Percentiles rank a stretch among this genome's conserved stretches.
These are phyloP conservation scores for Dactylellina leptospora DNA, from an alignment of 2,329 filamentous ascomycete species.

Conservation along the genomic window DNA sequence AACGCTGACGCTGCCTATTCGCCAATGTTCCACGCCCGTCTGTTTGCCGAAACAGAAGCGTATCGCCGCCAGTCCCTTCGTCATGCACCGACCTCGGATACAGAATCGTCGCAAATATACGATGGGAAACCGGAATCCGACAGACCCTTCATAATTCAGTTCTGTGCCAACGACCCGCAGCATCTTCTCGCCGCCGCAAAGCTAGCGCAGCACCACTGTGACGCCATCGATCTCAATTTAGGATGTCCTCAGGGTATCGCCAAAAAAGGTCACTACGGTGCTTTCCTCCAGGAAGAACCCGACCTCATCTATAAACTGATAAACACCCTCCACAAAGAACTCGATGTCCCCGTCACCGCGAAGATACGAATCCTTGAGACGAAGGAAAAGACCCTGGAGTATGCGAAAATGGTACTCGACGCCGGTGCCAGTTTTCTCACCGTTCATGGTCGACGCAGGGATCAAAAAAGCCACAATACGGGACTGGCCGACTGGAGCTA, in stretches of 20 bases:
- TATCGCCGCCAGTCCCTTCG: conserved; percentile 81
- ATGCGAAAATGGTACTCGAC: conserved; percentile 83
- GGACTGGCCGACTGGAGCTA: conserved; percentile 91
- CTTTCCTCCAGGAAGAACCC: conserved; percentile 94
- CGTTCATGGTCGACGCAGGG: conserved; percentile 84
- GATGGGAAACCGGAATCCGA: conserved; percentile 82
- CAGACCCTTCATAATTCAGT: conserved; percentile 92
- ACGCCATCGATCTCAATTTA: conserved; percentile 93
- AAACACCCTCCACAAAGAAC: conserved; percentile 77
- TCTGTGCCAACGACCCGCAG: conserved; percentile 89
- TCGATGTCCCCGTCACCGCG: conserved; percentile 86
- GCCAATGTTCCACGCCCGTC: conserved; percentile 93
- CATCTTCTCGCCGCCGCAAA: conserved; percentile 80
- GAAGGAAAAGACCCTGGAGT: conserved; percentile 83
- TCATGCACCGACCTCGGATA: conserved; percentile 59
- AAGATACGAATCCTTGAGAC: conserved; percentile 93
- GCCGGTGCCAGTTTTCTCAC: conserved; percentile 93
- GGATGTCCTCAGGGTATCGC: conserved; percentile 97
- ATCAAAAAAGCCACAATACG: conserved; percentile 96
- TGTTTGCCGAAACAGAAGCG: conserved; percentile 78
- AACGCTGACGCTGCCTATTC: conserved; percentile 86
- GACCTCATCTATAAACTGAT: conserved; percentile 83
- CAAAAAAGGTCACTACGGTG: conserved; percentile 86
- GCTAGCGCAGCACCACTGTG: conserved; percentile 83
- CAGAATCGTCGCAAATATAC: conserved; percentile 66